Conservation (phyloP, 2,329 filamentous ascomycete species). For the Exophiala bonariae region DNA sequence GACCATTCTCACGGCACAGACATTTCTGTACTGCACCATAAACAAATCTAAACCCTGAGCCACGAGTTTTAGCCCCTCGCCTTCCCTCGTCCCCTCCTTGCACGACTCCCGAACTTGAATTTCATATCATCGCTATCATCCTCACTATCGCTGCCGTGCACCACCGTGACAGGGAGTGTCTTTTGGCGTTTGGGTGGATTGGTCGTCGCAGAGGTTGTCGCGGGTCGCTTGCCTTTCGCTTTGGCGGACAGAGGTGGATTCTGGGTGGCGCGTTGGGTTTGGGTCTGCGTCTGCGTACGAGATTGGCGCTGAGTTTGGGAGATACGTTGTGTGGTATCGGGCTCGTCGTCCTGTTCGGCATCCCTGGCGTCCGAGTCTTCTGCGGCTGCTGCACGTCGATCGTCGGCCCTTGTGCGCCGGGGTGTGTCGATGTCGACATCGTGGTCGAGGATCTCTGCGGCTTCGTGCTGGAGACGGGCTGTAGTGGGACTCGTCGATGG, state of each 20-base stretch:
- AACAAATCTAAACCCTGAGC: too few relatives aligned
- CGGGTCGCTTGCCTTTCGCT: constrained; percentile 19
- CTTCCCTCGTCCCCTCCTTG: constrained; percentile 12
- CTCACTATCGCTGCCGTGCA: constrained; percentile 34
- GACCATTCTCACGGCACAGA: too few relatives aligned
- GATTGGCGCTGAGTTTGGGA: constrained; percentile 5
- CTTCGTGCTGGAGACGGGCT: constrained; percentile 24
- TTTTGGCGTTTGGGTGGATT: constrained; percentile 29
- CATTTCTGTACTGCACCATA: too few relatives aligned
- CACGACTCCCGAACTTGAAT: constrained; percentile 37
- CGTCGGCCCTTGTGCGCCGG: constrained; percentile 24
- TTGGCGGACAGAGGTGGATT: background rate
- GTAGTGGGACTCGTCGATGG: constrained; percentile 13
- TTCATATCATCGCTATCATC: constrained; percentile 60
- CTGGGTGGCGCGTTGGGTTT: background rate
- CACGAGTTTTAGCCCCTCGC: too few relatives aligned
- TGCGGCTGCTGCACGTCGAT: constrained; percentile 7
- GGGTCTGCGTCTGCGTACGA: constrained; percentile 4
- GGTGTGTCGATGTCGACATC: constrained; percentile 27
- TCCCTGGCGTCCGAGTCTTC: background rate
- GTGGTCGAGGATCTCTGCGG: constrained; percentile 26
- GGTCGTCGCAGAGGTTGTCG: constrained; percentile 7
- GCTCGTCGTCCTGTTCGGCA: background rate
- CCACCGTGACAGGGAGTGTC: constrained; percentile 30
- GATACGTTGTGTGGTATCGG: background rate